phyloP scores from a whole-genome alignment of 1,284 basidiomycete genomes.

The Prillingera fragicola region DNA sequence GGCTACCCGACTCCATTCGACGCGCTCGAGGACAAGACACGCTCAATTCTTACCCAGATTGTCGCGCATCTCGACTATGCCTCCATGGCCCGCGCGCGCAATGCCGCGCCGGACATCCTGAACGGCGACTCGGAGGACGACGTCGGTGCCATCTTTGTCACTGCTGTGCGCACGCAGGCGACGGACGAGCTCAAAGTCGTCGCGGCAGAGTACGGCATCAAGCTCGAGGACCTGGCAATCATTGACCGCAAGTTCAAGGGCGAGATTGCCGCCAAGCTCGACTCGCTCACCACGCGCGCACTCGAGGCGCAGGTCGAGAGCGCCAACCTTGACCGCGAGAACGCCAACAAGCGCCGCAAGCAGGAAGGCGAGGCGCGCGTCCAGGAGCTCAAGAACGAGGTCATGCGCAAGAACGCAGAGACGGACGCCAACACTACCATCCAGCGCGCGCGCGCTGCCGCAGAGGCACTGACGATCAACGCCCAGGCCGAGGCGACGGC shows the following conservation, averaged over 20 bases:
- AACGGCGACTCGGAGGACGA: constrained; percentile 3
- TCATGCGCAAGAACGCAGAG: constrained; percentile 11
- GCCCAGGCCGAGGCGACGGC: constrained; percentile 12
- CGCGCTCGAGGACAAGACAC: constrained; percentile 19
- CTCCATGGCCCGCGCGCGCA: constrained; percentile 13
- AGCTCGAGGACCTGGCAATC: constrained; percentile 15
- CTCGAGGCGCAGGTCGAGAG: constrained; percentile 18
- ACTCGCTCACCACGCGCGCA: constrained; percentile 11
- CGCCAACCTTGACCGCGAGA: constrained; percentile 16
- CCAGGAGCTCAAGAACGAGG: constrained; percentile 14
- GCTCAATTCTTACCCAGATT: constrained; percentile 16
- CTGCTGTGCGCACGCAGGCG: constrained; percentile 13
- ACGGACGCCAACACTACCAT: constrained; percentile 9
- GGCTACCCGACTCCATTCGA: constrained; percentile 15
- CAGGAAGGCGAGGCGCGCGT: constrained; percentile 14
- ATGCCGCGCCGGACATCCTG: constrained; percentile 8
- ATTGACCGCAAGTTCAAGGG: constrained; percentile 16
- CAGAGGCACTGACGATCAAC: constrained; percentile 9
- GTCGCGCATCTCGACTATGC: constrained; percentile 14
- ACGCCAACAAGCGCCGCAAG: constrained; percentile 13
- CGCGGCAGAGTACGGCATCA: constrained; percentile 15
- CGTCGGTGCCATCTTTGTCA: constrained; percentile 11
- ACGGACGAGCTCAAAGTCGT: constrained; percentile 16
- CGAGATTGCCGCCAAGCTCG: constrained; percentile 14
- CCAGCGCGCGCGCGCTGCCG: constrained; percentile 2